Percentiles rank a stretch among this genome's conserved stretches.
phyloP scores from a whole-genome alignment of 805 yeast species.

The Metschnikowia drakensbergensis region DNA sequence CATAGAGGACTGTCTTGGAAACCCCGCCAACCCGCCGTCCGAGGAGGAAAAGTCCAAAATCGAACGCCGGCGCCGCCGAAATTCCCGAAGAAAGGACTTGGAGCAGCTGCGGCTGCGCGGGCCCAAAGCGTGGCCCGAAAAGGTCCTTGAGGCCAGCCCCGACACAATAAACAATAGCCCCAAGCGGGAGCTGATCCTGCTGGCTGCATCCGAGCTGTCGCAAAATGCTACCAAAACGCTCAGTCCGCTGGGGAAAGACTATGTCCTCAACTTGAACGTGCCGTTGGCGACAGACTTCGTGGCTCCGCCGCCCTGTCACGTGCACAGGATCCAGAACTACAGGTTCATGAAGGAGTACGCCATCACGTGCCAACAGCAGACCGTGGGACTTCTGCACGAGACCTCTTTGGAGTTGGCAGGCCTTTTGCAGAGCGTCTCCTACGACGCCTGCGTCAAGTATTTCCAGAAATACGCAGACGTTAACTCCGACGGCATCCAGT shows the following conservation, averaged over 20 bases:
- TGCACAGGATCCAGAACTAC: conserved; percentile 8
- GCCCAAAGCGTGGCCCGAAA: background rate
- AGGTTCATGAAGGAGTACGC: conserved; percentile 9
- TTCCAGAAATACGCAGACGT: conserved; percentile 9
- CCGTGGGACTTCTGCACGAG: conserved; percentile 4
- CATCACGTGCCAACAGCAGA: conserved; percentile 5
- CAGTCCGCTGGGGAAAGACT: conserved; percentile 1
- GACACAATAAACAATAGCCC: background rate
- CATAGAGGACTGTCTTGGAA: conserved; percentile 32
- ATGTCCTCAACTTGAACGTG: conserved; percentile 6
- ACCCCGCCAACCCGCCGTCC: conserved; percentile 45
- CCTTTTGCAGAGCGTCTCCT: conserved; percentile 4
- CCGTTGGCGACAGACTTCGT: conserved; percentile 10
- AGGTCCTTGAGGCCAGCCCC: background rate
- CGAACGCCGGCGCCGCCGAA: conserved; percentile 26
- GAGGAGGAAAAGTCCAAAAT: conserved; percentile 34
- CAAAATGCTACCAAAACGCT: background rate
- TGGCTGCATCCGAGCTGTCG: conserved; percentile 3
- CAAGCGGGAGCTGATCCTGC: background rate
- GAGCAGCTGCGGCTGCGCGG: background rate
- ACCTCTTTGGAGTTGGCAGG: conserved; percentile 1
- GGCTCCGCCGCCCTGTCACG: conserved; percentile 8
- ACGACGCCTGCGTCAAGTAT: conserved; percentile 5
- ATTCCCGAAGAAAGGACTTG: conserved; percentile 1
- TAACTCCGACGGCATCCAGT: conserved; percentile 11